These are phyloP conservation scores for Plasmodium reichenowi DNA, from an alignment of 169 alveolate species.

Conservation along the genomic window DNA sequence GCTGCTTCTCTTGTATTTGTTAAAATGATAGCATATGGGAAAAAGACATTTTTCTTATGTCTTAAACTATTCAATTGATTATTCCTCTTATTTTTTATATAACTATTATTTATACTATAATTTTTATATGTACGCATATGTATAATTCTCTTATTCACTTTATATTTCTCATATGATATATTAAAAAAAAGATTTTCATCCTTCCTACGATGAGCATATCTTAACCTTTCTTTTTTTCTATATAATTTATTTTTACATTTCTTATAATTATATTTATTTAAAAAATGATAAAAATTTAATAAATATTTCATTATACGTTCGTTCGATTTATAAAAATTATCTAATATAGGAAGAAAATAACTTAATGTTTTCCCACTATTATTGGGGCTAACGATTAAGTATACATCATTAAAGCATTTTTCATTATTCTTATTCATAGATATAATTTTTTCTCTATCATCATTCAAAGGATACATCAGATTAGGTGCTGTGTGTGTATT, in stretches of 20 bases:
- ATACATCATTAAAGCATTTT: slow-evolving; percentile 73
- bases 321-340: slow-evolving; percentile 58
- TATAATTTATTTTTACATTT: slow-evolving; percentile 62
- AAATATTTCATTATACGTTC: slow-evolving; percentile 50
- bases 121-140: slow-evolving; percentile 37
- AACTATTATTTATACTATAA: slow-evolving; percentile 48
- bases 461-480: not conserved
- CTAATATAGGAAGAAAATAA: slow-evolving; percentile 68
- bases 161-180: slow-evolving; percentile 66
- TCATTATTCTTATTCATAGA: not conserved
- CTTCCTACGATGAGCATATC: slow-evolving; percentile 5
- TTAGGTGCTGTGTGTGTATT: not conserved
- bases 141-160: slow-evolving; percentile 52
- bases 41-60: slow-evolving; percentile 59
- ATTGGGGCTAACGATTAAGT: slow-evolving; percentile 67
- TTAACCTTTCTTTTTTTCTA: slow-evolving; percentile 70
- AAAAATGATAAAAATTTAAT: slow-evolving; percentile 58
- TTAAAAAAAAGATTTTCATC: slow-evolving; percentile 70
- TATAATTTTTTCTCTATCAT: too few relatives aligned
- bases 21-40: slow-evolving; percentile 71
- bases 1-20: slow-evolving; percentile 78
- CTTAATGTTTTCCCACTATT: slow-evolving; percentile 73
- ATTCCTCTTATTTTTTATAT: slow-evolving; percentile 54
- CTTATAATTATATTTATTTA: slow-evolving; percentile 75
- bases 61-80: slow-evolving; percentile 65